Base-by-base conservation (phyloP, 129 eudicot species). In the Flaveria ramosissima region DNA sequence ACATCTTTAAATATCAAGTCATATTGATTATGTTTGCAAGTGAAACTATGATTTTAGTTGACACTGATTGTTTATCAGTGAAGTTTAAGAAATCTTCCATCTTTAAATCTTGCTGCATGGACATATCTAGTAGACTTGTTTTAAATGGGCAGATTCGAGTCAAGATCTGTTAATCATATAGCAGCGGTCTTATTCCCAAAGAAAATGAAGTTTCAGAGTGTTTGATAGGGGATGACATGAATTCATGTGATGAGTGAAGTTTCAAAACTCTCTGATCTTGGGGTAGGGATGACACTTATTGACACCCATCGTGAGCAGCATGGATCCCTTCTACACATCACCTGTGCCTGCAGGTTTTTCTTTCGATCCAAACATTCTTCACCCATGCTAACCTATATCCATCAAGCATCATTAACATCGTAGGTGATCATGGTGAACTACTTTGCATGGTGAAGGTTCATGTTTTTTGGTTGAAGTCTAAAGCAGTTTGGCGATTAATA, bases 1-100 rank as follows among this genome's bases (percentile, higher is more conserved):
- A 57, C 64, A 53, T 73, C 42, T 65, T 73, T 71, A 79, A 50
- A 39, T 63, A 65, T n/a, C 24, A 32, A 68, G 74, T 73, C 70
- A 19, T 73, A 19, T 41, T 46, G 70, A 59, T 9, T 47, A 51
- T 79, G 78, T 64, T 79, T 80, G 68, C 4, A 16, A 63, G 42
- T 55, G 36, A 56, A 77, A 13, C 60, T 77, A 55, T 69, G 48
- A 21, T 45, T 8, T 53, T 47, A 12, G 72, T 1, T 15, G 57
- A 41, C 46, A 6, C 20, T 10, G 74, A n/a, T 9, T 59, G 70
- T 59, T 59, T 21, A 6, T 10, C 3, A 32, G 20, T 62, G 61
- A 63, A 23, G 63, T 30, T 63, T 48, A 8, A 75, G 52, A 63
- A 12, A 63, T 62, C 14, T 7, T 61, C 45, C 17, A n/a, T 63